These are phyloP conservation scores for Bipolaris cookei DNA, from an alignment of 2,329 filamentous ascomycete genomes.

Conservation along the genomic window DNA sequence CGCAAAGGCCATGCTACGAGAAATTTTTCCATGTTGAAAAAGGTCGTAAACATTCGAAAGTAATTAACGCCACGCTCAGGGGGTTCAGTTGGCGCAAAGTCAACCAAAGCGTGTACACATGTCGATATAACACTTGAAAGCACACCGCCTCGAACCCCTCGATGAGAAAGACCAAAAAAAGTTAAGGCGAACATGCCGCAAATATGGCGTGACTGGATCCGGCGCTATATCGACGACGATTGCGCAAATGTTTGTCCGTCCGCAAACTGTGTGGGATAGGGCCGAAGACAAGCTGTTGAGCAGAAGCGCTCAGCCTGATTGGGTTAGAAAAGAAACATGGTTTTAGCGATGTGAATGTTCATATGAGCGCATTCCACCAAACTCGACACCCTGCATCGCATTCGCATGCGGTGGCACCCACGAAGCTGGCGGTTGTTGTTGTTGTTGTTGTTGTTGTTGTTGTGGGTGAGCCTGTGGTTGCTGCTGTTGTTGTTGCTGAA, in stretches of 20 bases:
- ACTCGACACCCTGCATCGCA: slow-evolving; percentile 60
- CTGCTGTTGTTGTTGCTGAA: slow-evolving; percentile 46
- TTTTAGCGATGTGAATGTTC: slow-evolving; percentile 44
- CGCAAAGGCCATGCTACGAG: slow-evolving; percentile 9
- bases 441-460: slow-evolving; percentile 24
- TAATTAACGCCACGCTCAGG: slow-evolving; percentile 5
- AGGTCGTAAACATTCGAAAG: slow-evolving; percentile 10
- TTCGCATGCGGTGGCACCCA: slow-evolving; percentile 39
- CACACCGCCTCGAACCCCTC: slow-evolving; percentile 1
- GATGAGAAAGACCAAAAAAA: background rate
- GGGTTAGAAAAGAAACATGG: background rate
- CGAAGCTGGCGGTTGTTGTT: slow-evolving; percentile 43
- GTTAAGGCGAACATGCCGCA: background rate
- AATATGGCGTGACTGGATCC: background rate
- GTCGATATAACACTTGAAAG: slow-evolving; percentile 1
- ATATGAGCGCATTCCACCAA: slow-evolving; percentile 48
- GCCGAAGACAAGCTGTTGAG: background rate
- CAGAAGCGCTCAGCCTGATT: background rate
- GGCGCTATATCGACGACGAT: background rate
- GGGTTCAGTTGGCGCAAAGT: slow-evolving; percentile 1
- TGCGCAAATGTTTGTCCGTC: background rate
- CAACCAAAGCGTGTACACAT: background rate
- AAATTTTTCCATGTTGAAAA: slow-evolving; percentile 3
- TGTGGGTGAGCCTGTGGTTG: slow-evolving; percentile 25
- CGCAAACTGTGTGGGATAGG: background rate